Evolutionary conservation across 371 early-diverging fungal genomes (phyloP).

Genomic region (Choanephora cucurbitarum): DNA sequence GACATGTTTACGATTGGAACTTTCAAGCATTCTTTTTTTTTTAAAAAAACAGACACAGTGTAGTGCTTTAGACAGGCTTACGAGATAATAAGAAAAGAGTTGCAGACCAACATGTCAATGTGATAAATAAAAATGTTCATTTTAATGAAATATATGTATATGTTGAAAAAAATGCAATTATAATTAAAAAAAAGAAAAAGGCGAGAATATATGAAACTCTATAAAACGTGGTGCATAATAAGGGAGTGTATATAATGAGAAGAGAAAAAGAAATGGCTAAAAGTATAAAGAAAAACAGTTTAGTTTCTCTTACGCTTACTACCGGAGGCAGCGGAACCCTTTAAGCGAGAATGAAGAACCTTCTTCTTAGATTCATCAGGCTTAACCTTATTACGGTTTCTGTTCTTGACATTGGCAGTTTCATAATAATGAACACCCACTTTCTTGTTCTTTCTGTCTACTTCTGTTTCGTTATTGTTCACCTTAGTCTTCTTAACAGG

Average conservation of each 20-base stretch:
- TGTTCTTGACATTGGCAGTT: slow-evolving; percentile 91
- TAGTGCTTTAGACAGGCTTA: too few relatives aligned
- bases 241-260: background rate
- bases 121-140: too few relatives aligned
- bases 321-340: slow-evolving; percentile 40
- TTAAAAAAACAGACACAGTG: too few relatives aligned
- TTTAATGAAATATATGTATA: too few relatives aligned
- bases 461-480: slow-evolving; percentile 33
- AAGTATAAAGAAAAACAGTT: background rate
- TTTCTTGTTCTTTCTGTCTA: slow-evolving; percentile 64
- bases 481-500: slow-evolving; percentile 30
- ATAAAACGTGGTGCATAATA: too few relatives aligned
- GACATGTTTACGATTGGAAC: too few relatives aligned
- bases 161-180: too few relatives aligned
- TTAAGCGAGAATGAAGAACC: slow-evolving; percentile 43
- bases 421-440: slow-evolving; percentile 87
- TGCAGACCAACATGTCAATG: too few relatives aligned
- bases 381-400: slow-evolving; percentile 77
- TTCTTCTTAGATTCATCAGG: slow-evolving; percentile 61
- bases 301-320: slow-evolving; percentile 45
- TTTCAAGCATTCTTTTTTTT: too few relatives aligned
- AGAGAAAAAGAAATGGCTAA: background rate
- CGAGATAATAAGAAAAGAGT: too few relatives aligned
- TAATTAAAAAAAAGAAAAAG: too few relatives aligned
- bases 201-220: too few relatives aligned